Evolutionary conservation across 495 filamentous ascomycete species (phyloP).

Genomic region (Tuber magnatum): DNA sequence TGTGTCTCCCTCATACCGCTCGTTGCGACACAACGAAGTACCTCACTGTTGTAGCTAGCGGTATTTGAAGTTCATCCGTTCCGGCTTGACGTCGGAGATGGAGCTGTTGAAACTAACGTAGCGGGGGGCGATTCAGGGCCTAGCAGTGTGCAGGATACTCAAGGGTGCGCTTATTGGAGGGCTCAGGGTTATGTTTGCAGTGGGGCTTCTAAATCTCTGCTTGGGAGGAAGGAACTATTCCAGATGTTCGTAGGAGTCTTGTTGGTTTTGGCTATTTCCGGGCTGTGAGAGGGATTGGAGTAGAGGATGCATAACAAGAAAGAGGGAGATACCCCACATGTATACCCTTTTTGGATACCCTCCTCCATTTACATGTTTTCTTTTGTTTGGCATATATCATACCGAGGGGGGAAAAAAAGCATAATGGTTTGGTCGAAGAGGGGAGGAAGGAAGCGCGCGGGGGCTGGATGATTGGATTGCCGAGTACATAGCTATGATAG

Average conservation of each 20-base stretch:
- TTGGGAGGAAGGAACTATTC: slow-evolving; percentile 21
- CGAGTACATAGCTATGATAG: background rate
- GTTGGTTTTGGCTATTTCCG: background rate
- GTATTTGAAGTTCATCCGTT: background rate
- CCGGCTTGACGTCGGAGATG: background rate
- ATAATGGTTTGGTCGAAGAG: background rate
- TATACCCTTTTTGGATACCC: slow-evolving; percentile 3
- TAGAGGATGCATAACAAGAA: background rate
- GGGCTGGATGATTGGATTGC: background rate
- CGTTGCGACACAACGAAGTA: too few species aligned
- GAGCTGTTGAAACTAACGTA: slow-evolving; percentile 27
- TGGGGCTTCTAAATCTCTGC: slow-evolving; percentile 21
- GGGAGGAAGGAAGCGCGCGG: background rate
- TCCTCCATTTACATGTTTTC: slow-evolving; percentile 1
- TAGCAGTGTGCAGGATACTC: slow-evolving; percentile 18
- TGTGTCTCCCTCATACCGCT: slow-evolving; percentile 18
- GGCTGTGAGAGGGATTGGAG: background rate
- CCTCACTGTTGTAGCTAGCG: background rate
- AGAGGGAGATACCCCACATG: background rate
- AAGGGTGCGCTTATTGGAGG: slow-evolving; percentile 39
- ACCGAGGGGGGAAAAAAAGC: background rate
- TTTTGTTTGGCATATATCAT: background rate
- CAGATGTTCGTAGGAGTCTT: slow-evolving; percentile 21
- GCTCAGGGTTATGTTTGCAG: slow-evolving; percentile 39
- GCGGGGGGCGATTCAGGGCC: slow-evolving; percentile 15